These are phyloP conservation scores for Alternaria metachromatica DNA, from an alignment of 2,329 filamentous ascomycete species.

Conservation along the genomic window DNA sequence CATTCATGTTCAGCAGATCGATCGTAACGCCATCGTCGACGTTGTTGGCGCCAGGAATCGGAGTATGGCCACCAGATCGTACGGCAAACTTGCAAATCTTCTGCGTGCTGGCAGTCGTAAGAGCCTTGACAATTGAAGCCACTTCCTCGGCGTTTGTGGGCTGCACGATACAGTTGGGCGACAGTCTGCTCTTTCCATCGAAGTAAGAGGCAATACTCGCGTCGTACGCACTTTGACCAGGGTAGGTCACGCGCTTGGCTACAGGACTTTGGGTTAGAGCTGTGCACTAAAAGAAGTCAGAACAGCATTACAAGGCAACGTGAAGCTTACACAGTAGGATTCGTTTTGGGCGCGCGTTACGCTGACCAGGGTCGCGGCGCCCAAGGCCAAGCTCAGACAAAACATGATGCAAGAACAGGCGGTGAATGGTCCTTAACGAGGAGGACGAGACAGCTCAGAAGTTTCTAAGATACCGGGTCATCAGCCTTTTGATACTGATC, in stretches of 20 bases:
- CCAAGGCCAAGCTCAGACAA: background rate
- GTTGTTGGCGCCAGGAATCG: conserved; percentile 33
- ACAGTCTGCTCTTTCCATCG: conserved; percentile 3
- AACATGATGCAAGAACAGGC: background rate
- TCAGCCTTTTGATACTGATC: background rate
- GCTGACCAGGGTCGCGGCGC: background rate
- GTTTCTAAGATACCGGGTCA: background rate
- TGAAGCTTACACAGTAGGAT: background rate
- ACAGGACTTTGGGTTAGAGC: background rate
- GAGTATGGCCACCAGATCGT: conserved; percentile 34
- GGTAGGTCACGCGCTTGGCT: conserved; percentile 1
- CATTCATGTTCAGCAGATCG: conserved; percentile 30
- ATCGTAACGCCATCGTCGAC: conserved; percentile 32
- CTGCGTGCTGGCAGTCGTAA: background rate
- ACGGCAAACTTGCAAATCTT: conserved; percentile 8
- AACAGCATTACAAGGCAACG: background rate
- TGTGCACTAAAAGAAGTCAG: background rate
- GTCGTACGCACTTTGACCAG: conserved; percentile 3
- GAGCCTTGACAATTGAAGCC: conserved; percentile 14
- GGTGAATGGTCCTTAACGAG: background rate
- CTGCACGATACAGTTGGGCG: conserved; percentile 27
- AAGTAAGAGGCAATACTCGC: conserved; percentile 4
- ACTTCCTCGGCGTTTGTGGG: conserved; percentile 21
- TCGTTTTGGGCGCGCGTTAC: background rate
- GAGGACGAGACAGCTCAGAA: background rate